Evolutionary conservation across 495 filamentous ascomycete genomes (phyloP), one percentile per base, ranked within the genome.

Genomic region (Aspergillus panamensis): DNA sequence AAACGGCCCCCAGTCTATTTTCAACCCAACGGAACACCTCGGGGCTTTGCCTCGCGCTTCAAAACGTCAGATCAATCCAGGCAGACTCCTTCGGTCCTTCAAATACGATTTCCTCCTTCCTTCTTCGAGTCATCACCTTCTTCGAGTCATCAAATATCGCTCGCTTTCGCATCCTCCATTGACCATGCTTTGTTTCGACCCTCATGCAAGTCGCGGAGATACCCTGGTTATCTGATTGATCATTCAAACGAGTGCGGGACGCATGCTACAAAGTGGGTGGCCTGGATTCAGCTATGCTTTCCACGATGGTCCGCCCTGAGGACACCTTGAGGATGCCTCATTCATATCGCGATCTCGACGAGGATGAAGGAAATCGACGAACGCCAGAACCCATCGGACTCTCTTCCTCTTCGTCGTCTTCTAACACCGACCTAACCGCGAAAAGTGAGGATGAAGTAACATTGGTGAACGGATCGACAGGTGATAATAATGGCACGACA

Each of bases 271-370:
- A 47, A 10, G 17, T 48, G 37, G 17, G 47, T 44, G 37, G 43
- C 37, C 58, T 53, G 35, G 50, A 25, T 32, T 53, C 51, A 53
- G 55, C 37, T 48, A 75, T 75, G 71, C 61, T 76, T 53, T 70
- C 73, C 61, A 68, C 69, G 42, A 76, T 77, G 71, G 55, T 63
- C 50, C 71, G 71, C 48, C 62, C 75, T 25, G 74, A 77, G 57
- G 74, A 77, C 58, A 70, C 71, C 5, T 59, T 74, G 32, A 69
- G 67, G 53, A 73, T 68, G 42, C 66, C 65, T 55, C 70, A 66
- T 58, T 54, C 69, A 21, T 70, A 71, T 51, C 70, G 62, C 42
- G 69, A 75, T 25, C 49, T 60, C 8, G 72, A 73, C 0, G 73
- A 76, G 31, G 70, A 73, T 21, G 73, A 73, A 29, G 58, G 33